A percentile compares a stretch with the other conserved stretches of the same genome.
Conservation (phyloP, 106 monocot genomes). For the Cymbidium sinense region DNA sequence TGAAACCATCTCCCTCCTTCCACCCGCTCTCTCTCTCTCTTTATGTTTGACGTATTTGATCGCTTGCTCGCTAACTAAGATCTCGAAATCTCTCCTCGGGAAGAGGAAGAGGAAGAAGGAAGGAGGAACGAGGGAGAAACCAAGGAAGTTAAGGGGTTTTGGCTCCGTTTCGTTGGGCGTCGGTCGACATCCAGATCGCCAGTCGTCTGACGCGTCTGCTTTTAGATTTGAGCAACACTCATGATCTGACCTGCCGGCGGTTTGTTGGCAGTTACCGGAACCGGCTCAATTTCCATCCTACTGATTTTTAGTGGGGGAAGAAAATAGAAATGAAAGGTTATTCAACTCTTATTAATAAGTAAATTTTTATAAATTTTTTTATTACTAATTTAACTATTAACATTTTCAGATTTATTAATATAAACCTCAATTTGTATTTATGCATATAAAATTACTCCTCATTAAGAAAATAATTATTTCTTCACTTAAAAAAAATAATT, state of each 20-base stretch:
- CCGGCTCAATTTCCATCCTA: too few relatives aligned
- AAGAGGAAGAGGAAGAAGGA: neutral
- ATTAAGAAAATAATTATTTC: too few relatives aligned
- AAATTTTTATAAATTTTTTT: too few relatives aligned
- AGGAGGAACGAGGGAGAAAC: neutral
- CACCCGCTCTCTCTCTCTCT: neutral
- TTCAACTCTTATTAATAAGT: too few relatives aligned
- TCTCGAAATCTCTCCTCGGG: neutral
- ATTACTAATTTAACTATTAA: too few relatives aligned
- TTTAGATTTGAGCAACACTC: neutral
- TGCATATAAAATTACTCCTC: too few relatives aligned
- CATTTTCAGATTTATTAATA: too few relatives aligned
- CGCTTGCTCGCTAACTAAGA: neutral
- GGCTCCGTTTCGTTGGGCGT: neutral
- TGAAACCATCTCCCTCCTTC: neutral
- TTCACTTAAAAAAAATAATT: too few relatives aligned
- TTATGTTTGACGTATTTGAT: neutral
- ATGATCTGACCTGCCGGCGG: constrained; percentile 3
- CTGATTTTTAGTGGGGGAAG: too few relatives aligned
- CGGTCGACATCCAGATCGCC: neutral
- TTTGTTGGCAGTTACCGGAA: neutral
- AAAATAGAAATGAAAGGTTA: too few relatives aligned
- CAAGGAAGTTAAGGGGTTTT: neutral
- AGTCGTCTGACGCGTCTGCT: neutral
- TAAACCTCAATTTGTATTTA: too few relatives aligned